Evolutionary conservation across 2,329 filamentous ascomycete species (phyloP).

Genomic region (Cryphonectria japonica): DNA sequence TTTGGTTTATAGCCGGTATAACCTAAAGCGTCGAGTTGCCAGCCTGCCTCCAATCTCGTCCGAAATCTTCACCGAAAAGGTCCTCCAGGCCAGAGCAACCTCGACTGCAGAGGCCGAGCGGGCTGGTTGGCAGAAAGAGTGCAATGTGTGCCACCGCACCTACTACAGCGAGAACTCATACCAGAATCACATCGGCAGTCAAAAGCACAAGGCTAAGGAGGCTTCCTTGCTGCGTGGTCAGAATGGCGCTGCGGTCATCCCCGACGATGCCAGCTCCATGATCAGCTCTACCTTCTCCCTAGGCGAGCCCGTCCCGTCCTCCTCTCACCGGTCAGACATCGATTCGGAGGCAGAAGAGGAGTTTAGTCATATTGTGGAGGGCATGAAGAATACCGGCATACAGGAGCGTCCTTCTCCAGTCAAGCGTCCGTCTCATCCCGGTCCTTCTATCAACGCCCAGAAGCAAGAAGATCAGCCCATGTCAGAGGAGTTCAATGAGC

Average conservation of each 20-base stretch:
- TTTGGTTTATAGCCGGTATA: constrained; percentile 71
- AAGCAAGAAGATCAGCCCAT: constrained; percentile 52
- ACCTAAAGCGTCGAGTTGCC: constrained; percentile 91
- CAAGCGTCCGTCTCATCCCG: constrained; percentile 58
- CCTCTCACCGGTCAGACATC: constrained; percentile 50
- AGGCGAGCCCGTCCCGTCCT: constrained; percentile 70
- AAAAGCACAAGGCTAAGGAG: constrained; percentile 80
- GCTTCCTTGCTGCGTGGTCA: constrained; percentile 48
- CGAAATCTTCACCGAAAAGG: constrained; percentile 94
- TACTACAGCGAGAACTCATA: constrained; percentile 98
- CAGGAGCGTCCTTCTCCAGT: constrained; percentile 53
- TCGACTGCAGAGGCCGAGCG: constrained; percentile 84
- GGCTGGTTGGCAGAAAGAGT: constrained; percentile 84
- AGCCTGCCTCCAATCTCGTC: constrained; percentile 88
- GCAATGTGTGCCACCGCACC: constrained; percentile 82
- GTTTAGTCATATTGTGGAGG: constrained; percentile 76
- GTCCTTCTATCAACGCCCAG: constrained; percentile 44
- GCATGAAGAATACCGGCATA: constrained; percentile 67
- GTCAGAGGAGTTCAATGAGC: constrained; percentile 44
- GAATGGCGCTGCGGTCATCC: constrained; percentile 43
- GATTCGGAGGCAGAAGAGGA: constrained; percentile 74
- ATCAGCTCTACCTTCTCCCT: constrained; percentile 91
- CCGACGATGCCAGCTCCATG: constrained; percentile 78
- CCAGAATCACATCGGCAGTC: constrained; percentile 87
- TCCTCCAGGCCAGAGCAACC: constrained; percentile 84